A percentile compares a stretch with the other conserved stretches of the same genome.
phyloP scores from a whole-genome alignment of 495 filamentous ascomycete species.

The Aspergillus asperescens region DNA sequence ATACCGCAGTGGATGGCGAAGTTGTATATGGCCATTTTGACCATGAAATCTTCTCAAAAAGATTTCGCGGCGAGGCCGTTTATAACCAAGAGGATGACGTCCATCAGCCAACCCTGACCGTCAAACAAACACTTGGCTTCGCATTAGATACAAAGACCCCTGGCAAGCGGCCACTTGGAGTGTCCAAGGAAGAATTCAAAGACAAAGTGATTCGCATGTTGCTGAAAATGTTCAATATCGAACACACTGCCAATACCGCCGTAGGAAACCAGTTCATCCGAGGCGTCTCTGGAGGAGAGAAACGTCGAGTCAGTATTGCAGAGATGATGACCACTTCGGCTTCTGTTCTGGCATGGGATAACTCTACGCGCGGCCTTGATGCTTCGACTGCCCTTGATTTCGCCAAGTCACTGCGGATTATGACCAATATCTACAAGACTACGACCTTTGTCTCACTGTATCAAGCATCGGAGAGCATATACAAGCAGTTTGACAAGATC shows the following conservation, averaged over 20 bases:
- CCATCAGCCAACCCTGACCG: conserved; percentile 75
- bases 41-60: conserved; percentile 51
- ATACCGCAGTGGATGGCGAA: conserved; percentile 69
- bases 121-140: conserved; percentile 78
- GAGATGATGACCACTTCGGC: conserved; percentile 67
- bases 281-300: conserved; percentile 80
- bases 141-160: conserved; percentile 78
- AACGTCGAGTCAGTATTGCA: conserved; percentile 55
- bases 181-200: conserved; percentile 64
- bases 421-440: conserved; percentile 74
- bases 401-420: conserved; percentile 65
- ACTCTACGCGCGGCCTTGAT: conserved; percentile 78
- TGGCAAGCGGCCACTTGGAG: conserved; percentile 61
- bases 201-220: conserved; percentile 62
- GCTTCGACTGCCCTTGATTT: conserved; percentile 73
- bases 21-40: conserved; percentile 75
- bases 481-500: conserved; percentile 82
- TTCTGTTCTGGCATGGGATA: conserved; percentile 74
- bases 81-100: conserved; percentile 84
- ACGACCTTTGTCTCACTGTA: conserved; percentile 79
- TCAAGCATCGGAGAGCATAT: conserved; percentile 80
- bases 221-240: conserved; percentile 84
- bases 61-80: conserved; percentile 76
- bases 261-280: conserved; percentile 78
- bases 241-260: conserved; percentile 73